These are phyloP conservation scores for Gypsophila paniculata DNA, from an alignment of 179 eudicot genomes.

Conservation along the genomic window DNA sequence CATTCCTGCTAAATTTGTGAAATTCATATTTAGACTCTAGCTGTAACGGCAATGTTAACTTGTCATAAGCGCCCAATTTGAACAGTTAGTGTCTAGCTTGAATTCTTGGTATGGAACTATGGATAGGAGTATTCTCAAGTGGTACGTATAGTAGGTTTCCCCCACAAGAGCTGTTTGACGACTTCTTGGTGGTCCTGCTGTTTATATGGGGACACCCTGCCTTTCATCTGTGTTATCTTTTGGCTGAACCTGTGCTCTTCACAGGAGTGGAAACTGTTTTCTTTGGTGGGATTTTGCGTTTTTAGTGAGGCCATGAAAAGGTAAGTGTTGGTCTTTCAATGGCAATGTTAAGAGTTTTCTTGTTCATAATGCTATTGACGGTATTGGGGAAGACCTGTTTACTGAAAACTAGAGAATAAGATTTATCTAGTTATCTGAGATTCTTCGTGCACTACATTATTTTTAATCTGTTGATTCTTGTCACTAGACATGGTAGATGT, in stretches of 20 bases:
- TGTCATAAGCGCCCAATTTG: background rate
- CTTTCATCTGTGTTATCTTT: constrained; percentile 35
- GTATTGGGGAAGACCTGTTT: background rate
- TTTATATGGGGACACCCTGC: constrained; percentile 31
- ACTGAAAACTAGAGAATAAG: too few relatives aligned
- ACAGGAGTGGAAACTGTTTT: constrained; percentile 14
- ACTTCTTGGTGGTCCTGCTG: constrained; percentile 27
- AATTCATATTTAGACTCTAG: background rate
- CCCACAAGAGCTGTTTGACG: constrained; percentile 14
- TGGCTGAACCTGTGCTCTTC: constrained; percentile 27
- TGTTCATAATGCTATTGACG: constrained; percentile 11
- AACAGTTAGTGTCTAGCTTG: background rate
- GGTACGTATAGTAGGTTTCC: background rate
- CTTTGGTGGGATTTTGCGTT: constrained; percentile 24
- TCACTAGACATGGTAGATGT: constrained; percentile 6
- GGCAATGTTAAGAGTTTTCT: background rate
- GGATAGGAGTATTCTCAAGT: background rate
- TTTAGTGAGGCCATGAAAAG: constrained; percentile 25
- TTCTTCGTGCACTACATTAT: constrained; percentile 7
- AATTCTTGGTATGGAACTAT: background rate
- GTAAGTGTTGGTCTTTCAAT: background rate
- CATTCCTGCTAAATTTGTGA: background rate
- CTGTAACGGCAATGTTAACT: background rate
- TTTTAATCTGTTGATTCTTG: background rate
- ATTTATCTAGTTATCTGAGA: constrained; percentile 9